Evolutionary conservation across 1,284 basidiomycete species (phyloP).

Genomic region (Clitocybe nebularis): DNA sequence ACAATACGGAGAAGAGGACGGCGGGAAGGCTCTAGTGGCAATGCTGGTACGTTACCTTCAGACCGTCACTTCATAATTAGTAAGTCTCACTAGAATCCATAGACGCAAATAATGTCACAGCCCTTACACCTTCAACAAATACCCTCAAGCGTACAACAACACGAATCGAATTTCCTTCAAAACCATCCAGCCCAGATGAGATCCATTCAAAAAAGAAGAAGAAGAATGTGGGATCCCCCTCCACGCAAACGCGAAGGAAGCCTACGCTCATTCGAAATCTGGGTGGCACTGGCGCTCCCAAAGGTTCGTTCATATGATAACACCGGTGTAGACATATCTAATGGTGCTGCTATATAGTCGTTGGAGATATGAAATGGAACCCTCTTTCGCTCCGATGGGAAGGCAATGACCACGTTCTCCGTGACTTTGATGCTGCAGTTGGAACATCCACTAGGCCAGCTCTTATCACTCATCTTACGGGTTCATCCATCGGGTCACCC

Average conservation of each 20-base stretch:
- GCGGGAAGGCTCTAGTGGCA: constrained; percentile 32
- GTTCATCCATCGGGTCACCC: constrained; percentile 77
- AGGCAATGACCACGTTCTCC: constrained; percentile 88
- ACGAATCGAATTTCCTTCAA: constrained; percentile 39
- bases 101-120: constrained; percentile 19
- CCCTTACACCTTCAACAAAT: constrained; percentile 27
- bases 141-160: constrained; percentile 32
- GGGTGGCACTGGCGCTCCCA: constrained; percentile 65
- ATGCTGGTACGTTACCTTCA: constrained; percentile 35
- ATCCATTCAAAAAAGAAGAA: constrained; percentile 48
- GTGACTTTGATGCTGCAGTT: constrained; percentile 84
- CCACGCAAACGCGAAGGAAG: constrained; percentile 50
- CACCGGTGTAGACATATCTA: constrained; percentile 7
- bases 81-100: constrained; percentile 1
- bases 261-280: constrained; percentile 88
- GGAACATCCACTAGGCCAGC: constrained; percentile 89
- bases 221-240: constrained; percentile 48
- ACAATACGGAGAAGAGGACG: constrained; percentile 52
- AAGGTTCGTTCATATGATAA: constrained; percentile 52
- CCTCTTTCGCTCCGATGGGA: constrained; percentile 88
- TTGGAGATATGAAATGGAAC: constrained; percentile 98
- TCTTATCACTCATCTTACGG: constrained; percentile 87
- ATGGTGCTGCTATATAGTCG: constrained; percentile 45
- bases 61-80: not conserved
- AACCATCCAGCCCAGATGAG: constrained; percentile 26